These are phyloP conservation scores for Botrytis pseudocinerea DNA, from an alignment of 2,329 filamentous ascomycete genomes.

Conservation along the genomic window DNA sequence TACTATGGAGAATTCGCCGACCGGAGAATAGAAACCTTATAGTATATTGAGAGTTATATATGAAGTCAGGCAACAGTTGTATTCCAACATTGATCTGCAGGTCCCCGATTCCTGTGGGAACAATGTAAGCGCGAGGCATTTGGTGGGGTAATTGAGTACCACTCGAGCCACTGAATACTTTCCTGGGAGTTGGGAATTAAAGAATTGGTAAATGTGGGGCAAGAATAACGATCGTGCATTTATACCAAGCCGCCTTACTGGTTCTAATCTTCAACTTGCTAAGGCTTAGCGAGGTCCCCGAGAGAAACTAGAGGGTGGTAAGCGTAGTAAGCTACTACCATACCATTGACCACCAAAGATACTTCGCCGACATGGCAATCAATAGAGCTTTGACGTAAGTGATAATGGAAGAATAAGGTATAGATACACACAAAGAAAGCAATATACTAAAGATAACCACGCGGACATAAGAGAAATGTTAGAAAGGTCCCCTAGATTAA, in stretches of 20 bases:
- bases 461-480: not conserved
- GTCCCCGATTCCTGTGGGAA: conserved; percentile 8
- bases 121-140: not conserved
- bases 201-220: not conserved
- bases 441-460: not conserved
- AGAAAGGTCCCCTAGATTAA: not conserved
- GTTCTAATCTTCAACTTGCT: not conserved
- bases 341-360: not conserved
- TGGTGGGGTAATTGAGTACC: conserved; percentile 5
- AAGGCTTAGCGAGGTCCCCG: conserved; percentile 24
- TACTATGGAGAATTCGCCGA: conserved; percentile 21
- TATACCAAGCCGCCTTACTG: conserved; percentile 2
- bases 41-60: not conserved
- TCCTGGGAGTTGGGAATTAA: not conserved
- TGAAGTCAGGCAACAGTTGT: not conserved
- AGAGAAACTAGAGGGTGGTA: not conserved
- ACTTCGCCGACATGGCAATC: conserved; percentile 9
- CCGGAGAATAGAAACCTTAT: conserved; percentile 23
- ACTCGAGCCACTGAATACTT: not conserved
- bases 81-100: conserved; percentile 1
- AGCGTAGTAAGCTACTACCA: conserved; percentile 9
- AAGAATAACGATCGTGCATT: conserved; percentile 21
- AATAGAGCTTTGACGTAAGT: not conserved
- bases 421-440: not conserved
- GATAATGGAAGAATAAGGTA: not conserved